Evolutionary conservation across 1,284 basidiomycete genomes (phyloP).

Genomic region (Xerocomus nothofagi): DNA sequence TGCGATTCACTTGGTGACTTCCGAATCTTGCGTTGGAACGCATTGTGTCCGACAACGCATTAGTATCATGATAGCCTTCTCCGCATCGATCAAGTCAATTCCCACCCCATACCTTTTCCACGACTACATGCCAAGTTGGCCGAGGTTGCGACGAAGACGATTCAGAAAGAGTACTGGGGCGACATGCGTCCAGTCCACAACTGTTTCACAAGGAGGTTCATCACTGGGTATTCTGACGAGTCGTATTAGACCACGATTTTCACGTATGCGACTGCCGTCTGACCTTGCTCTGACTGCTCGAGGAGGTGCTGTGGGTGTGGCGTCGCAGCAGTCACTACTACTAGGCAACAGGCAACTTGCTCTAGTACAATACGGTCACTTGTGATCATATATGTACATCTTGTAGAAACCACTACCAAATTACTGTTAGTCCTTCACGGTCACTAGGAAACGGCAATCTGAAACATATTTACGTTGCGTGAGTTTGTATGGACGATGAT

Average conservation of each 20-base stretch:
- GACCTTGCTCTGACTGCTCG: conserved; percentile 92
- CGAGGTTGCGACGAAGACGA: conserved; percentile 97
- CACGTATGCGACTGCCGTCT: conserved; percentile 85
- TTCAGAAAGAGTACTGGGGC: conserved; percentile 98
- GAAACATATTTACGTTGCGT: no score
- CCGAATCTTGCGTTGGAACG: conserved; percentile 88
- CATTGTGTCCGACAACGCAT: no score
- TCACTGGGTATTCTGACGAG: conserved; percentile 87
- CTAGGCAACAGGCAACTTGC: no score
- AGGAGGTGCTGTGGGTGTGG: conserved; percentile 94
- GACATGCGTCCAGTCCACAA: conserved; percentile 67
- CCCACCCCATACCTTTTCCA: conserved; percentile 88
- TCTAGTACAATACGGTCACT: no score
- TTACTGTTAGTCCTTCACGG: no score
- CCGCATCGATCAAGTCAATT: conserved; percentile 99
- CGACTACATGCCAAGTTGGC: conserved; percentile 99
- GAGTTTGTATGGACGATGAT: no score
- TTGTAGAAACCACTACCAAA: no score
- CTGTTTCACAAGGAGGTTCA: conserved; percentile 3
- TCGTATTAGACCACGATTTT: conserved; percentile 97
- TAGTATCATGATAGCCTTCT: no score
- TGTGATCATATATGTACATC: conserved; percentile 99
- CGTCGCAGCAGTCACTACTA: no score
- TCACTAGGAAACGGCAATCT: no score
- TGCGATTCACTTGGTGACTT: conserved; percentile 93